These are phyloP conservation scores for Schizochytrium sp. DNA, from an alignment of 108 stramenopile species.

Conservation along the genomic window DNA sequence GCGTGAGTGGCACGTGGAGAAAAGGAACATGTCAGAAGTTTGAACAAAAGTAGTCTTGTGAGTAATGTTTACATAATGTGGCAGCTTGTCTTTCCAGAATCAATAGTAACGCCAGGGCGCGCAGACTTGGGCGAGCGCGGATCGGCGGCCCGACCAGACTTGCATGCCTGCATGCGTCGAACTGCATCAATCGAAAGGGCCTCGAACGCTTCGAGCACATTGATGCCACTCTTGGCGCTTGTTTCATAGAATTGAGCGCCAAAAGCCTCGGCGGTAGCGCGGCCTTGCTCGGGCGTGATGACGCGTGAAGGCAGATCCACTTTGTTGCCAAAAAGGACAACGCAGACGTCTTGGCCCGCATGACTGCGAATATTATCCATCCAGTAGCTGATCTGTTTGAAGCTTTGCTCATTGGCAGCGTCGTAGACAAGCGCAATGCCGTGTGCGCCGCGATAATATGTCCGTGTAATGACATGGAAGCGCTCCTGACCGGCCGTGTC, in stretches of 20 bases:
- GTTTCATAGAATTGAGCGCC: constrained; percentile 93
- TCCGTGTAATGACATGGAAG: constrained; percentile 48
- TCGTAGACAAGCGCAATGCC: constrained; percentile 54
- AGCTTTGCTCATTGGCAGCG: constrained; percentile 52
- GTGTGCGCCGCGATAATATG: constrained; percentile 52
- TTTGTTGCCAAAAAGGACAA: constrained; percentile 97
- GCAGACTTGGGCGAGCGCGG: not conserved
- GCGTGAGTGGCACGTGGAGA: too few relatives aligned
- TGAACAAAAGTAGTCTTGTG: too few relatives aligned
- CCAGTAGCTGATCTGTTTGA: constrained; percentile 83
- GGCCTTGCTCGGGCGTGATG: constrained; percentile 85
- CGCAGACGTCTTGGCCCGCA: constrained; percentile 89
- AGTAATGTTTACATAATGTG: not conserved
- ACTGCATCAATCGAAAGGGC: constrained; percentile 48
- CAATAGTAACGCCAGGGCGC: not conserved
- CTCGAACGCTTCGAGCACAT: constrained; percentile 77
- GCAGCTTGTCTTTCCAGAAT: not conserved
- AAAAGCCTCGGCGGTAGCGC: constrained; percentile 79
- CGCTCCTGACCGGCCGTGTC: constrained; percentile 65
- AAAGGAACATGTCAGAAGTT: too few relatives aligned
- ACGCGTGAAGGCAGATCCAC: constrained; percentile 94
- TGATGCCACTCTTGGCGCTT: constrained; percentile 83
- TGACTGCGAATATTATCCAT: constrained; percentile 94
- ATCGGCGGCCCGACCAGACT: not conserved
- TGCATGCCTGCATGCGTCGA: not conserved